phyloP scores from a whole-genome alignment of 2,329 filamentous ascomycete species.

The Alternaria ethzedia region DNA sequence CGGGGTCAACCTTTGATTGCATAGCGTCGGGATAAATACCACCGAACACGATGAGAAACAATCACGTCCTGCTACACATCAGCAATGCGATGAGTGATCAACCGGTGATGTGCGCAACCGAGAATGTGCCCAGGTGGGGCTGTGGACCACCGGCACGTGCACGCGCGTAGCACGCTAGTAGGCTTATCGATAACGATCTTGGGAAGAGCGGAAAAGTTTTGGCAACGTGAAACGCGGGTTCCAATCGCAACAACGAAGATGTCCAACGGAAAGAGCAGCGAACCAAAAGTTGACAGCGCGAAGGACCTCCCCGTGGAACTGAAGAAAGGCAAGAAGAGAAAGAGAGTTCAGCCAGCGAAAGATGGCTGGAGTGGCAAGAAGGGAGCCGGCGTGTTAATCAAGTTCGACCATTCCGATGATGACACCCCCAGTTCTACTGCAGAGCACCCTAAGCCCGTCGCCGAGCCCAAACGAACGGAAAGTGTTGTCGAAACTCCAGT shows the following conservation, averaged over 20 bases:
- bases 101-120: background rate
- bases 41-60: background rate
- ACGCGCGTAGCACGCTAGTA: background rate
- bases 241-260: conserved; percentile 11
- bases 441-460: background rate
- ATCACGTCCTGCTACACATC: background rate
- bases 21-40: conserved; percentile 14
- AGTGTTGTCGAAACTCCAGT: background rate
- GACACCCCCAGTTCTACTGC: conserved; percentile 1
- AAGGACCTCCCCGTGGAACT: background rate
- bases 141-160: background rate
- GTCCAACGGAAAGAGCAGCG: conserved; percentile 21
- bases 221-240: conserved; percentile 3
- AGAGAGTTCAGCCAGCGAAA: conserved; percentile 27
- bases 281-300: background rate
- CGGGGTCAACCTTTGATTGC: conserved; percentile 25
- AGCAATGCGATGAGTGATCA: background rate
- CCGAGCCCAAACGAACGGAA: background rate
- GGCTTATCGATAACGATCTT: conserved; percentile 33
- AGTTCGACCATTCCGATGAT: conserved; percentile 20
- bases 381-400: conserved; percentile 23
- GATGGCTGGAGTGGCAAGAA: conserved; percentile 13
- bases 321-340: conserved; percentile 42
- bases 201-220: conserved; percentile 24
- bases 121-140: background rate